phyloP scores from a whole-genome alignment of 257 asterid genomes.

The Plectranthus barbatus region DNA sequence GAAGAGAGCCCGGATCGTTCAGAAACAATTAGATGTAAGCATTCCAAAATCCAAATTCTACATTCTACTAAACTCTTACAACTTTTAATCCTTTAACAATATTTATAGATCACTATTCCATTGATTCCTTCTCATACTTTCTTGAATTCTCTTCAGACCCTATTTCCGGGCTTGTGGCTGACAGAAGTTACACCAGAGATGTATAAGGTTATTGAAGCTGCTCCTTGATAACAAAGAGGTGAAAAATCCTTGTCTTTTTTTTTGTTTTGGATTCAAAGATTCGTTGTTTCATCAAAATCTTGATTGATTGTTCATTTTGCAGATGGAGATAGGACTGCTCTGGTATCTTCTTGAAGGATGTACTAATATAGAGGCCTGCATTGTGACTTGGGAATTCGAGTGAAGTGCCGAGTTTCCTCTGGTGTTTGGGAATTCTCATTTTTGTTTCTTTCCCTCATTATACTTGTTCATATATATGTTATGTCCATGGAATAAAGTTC shows the following conservation, averaged over 20 bases:
- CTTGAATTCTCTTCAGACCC: constrained; percentile 32
- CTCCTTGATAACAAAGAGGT: constrained; percentile 28
- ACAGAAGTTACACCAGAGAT: constrained; percentile 62
- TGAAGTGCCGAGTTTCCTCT: constrained; percentile 10
- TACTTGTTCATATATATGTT: constrained; percentile 30
- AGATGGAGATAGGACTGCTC: constrained; percentile 15
- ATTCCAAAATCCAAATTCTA: neutral
- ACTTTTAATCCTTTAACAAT: neutral
- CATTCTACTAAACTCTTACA: neutral
- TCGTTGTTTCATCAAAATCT: too few species aligned
- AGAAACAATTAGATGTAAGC: constrained; percentile 72
- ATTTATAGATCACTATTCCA: constrained; percentile 13
- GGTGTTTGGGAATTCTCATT: constrained; percentile 21
- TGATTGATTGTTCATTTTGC: constrained; percentile 11
- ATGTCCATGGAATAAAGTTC: constrained; percentile 30
- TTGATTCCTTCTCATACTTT: constrained; percentile 1
- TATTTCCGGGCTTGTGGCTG: constrained; percentile 72
- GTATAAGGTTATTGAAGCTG: constrained; percentile 59
- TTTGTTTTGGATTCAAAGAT: too few species aligned
- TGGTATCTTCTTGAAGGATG: constrained; percentile 16
- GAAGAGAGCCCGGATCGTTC: constrained; percentile 53
- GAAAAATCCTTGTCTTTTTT: neutral
- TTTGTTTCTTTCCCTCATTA: constrained; percentile 10
- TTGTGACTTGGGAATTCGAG: constrained; percentile 12
- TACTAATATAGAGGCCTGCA: constrained; percentile 14